Conservation (phyloP, 768 basidiomycete species). For the Lactifluus pinguis region DNA sequence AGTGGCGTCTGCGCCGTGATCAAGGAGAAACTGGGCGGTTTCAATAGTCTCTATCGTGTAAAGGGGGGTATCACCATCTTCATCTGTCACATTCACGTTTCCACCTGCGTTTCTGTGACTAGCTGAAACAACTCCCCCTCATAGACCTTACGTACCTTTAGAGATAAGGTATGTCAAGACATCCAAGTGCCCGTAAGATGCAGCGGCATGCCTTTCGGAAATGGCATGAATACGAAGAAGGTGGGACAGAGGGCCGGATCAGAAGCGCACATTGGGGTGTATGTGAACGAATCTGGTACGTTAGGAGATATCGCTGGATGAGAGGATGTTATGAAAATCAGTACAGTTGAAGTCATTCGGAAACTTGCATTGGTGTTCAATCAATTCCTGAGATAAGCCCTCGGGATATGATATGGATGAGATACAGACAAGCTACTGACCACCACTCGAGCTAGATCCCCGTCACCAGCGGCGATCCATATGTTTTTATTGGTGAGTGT, state of each 20-base stretch:
- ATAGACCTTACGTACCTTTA: constrained; percentile 37
- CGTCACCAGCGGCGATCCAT: constrained; percentile 91
- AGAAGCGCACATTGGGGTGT: constrained; percentile 64
- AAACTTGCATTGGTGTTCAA: constrained; percentile 50
- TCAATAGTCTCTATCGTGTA: constrained; percentile 81
- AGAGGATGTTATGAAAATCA: constrained; percentile 2
- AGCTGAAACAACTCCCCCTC: not conserved
- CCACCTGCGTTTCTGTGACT: constrained; percentile 44
- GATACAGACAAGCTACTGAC: constrained; percentile 30
- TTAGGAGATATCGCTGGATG: constrained; percentile 52
- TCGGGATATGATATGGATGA: not conserved
- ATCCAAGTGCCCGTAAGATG: constrained; percentile 78
- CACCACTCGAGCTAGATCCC: constrained; percentile 68
- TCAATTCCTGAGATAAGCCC: not conserved
- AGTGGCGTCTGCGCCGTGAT: constrained; percentile 62
- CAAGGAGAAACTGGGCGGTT: constrained; percentile 69
- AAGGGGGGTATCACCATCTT: constrained; percentile 85
- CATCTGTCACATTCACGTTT: constrained; percentile 77
- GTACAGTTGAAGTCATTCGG: constrained; percentile 29
- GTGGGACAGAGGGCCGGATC: not conserved
- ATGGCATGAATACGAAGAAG: constrained; percentile 10
- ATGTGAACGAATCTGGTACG: constrained; percentile 58
- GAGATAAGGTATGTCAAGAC: constrained; percentile 72
- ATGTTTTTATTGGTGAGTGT: constrained; percentile 49
- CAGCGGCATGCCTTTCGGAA: constrained; percentile 73